Evolutionary conservation across 1,139 yeast genomes (phyloP).

Genomic region (Pichia sp.): DNA sequence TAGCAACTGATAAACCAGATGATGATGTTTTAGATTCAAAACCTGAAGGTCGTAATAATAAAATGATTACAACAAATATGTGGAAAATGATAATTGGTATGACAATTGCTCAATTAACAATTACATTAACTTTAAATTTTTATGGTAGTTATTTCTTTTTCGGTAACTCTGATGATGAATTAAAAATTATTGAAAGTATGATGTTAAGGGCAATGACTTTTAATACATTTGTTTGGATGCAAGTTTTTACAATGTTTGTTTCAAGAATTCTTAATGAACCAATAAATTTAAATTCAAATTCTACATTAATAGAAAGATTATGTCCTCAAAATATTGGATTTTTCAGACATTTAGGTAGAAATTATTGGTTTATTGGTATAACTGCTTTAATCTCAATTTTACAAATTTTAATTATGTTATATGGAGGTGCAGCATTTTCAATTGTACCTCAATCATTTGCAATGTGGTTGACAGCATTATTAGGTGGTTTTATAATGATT

Average conservation of each 20-base stretch:
- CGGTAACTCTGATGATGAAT: slow-evolving; percentile 28
- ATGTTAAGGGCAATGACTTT: slow-evolving; percentile 81
- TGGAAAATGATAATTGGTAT: slow-evolving; percentile 98
- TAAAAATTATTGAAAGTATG: slow-evolving; percentile 42
- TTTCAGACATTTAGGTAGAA: slow-evolving; percentile 72
- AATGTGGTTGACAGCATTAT: slow-evolving; percentile 85
- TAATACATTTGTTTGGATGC: slow-evolving; percentile 97
- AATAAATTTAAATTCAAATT: slow-evolving; percentile 50
- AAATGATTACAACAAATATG: slow-evolving; percentile 84
- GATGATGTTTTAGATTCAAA: slow-evolving; percentile 67
- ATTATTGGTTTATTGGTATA: slow-evolving; percentile 73
- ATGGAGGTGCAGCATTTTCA: slow-evolving; percentile 94
- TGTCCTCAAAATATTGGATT: slow-evolving; percentile 65
- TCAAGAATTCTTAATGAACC: slow-evolving; percentile 84
- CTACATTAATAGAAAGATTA: slow-evolving; percentile 50
- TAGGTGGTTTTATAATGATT: slow-evolving; percentile 76
- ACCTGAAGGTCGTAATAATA: slow-evolving; percentile 80
- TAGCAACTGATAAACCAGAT: slow-evolving; percentile 96
- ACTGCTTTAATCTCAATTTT: slow-evolving; percentile 69
- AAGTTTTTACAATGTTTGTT: slow-evolving; percentile 87
- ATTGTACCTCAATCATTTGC: slow-evolving; percentile 71
- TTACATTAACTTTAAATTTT: slow-evolving; percentile 78
- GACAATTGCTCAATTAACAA: slow-evolving; percentile 64
- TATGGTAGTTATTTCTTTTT: slow-evolving; percentile 63
- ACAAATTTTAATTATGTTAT: slow-evolving; percentile 88